Conservation (phyloP, 2,329 filamentous ascomycete species). For the Diaporthe batatas region DNA sequence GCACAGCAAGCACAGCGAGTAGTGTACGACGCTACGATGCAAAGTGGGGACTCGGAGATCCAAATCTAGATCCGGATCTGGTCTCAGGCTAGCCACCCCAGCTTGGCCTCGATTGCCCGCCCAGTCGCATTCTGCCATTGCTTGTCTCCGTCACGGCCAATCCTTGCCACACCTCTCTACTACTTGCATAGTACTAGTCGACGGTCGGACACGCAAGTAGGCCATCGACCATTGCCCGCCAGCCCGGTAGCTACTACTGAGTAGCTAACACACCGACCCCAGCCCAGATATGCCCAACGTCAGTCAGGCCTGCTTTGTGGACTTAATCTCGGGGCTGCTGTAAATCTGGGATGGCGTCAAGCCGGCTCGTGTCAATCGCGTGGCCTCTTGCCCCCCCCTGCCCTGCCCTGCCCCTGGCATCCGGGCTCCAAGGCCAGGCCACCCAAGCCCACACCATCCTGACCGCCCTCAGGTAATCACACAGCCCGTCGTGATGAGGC, state of each 20-base stretch:
- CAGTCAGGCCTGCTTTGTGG: background rate
- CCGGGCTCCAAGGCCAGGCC: background rate
- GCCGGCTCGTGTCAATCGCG: slow-evolving; percentile 33
- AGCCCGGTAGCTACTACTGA: too few species aligned
- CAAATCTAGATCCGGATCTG: slow-evolving; percentile 38
- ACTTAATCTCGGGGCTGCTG: slow-evolving; percentile 21
- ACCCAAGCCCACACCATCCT: background rate
- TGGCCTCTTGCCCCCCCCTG: slow-evolving; percentile 1
- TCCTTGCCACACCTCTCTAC: slow-evolving; percentile 19
- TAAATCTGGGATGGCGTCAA: slow-evolving; percentile 33
- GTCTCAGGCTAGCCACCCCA: slow-evolving; percentile 29
- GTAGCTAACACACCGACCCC: too few species aligned
- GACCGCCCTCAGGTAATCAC: background rate
- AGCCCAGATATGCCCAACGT: background rate
- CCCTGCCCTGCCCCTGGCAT: slow-evolving; percentile 13
- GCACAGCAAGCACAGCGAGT: too few species aligned
- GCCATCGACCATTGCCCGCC: too few species aligned
- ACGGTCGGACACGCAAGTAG: background rate
- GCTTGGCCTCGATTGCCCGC: slow-evolving; percentile 12
- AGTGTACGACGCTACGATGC: slow-evolving; percentile 1
- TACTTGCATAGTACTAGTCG: too few species aligned
- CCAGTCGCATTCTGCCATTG: slow-evolving; percentile 33
- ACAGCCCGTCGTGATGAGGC: slow-evolving; percentile 22
- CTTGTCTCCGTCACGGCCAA: slow-evolving; percentile 25
- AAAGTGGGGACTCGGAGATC: slow-evolving; percentile 35